Base-by-base conservation (phyloP, 2,329 filamentous ascomycete genomes). In the Verticillium nonalfalfae region DNA sequence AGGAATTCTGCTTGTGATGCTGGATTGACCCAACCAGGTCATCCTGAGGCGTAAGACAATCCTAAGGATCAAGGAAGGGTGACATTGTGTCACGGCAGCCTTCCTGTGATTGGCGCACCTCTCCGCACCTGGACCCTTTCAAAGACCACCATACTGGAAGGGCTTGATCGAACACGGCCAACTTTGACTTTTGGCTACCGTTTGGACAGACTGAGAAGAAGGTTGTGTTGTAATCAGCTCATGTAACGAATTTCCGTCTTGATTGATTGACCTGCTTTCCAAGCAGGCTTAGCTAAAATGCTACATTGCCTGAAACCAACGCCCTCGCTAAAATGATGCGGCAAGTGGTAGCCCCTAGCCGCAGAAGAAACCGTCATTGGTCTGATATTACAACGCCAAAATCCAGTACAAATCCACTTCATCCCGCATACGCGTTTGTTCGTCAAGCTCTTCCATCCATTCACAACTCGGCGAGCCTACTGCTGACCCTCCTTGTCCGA, bases 401-500 rank as follows among this genome's bases (percentile, higher is more conserved):
- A 4, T 26, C 45, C n/a, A 52, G n/a, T 26, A 52, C 45, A 52
- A 21, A 18, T 26, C 7, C 18, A 31, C 10, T 10, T 26, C 18
- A 40, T 10, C 45, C 21, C 18, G 5, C 4, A n/a, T 4, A 21
- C 4, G 18, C 10, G 9, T n/a, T 10, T 26, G 9, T n/a, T 52
- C 21, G 9, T 40, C n/a, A 4, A 11, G 2, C 40, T 10, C 45
- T 2, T 18, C 13, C n/a, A 21, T 18, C 7, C 18, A 7, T 52
- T 52, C 18, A 52, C n/a, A 18, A 18, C 45, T 52, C 33, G 13
- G 55, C 21, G 18, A 64, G 50, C 57, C 62, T 66, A 59, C 50
- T 72, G 67, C 74, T 77, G 31, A 71, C 67, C 59, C 70, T 71
- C 56, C 74, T 69, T 36, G 69, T 62, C 50, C 75, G 68, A 40